Evolutionary conservation across 1,139 yeast genomes (phyloP), one percentile per base, ranked within the genome.

Genomic region (Geotrichum aggregatum): DNA sequence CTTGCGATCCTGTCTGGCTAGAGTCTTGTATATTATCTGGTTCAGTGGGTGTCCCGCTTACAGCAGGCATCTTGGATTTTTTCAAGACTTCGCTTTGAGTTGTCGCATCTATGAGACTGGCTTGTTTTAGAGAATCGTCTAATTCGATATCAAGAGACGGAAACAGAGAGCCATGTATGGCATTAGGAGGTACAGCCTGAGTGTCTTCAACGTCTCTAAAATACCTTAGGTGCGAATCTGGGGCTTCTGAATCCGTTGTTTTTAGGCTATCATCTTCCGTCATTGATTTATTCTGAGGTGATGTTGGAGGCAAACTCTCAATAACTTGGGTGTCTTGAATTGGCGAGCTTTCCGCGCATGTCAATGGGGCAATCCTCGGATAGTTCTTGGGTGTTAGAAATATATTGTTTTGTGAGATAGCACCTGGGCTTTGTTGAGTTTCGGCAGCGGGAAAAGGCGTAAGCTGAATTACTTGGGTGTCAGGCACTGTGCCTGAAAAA

Each of bases 121-220:
- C 6, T 13, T 7, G 44, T 40, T 22, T 14, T 21, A n/a, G 39
- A 16, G 47, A 31, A 13, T 39, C 14, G 13, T 21, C 30, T 13
- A 26, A 39, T n/a, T 21, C n/a, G 14, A 18, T 39, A 11, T 26
- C 47, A 8, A 33, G 24, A 7, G 30, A 28, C 13, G 36, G 47
- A 10, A 33, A 24, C 7, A 24, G 28, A 24, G 28, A 5, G 8
- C 28, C 28, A 8, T 24, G 10, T 30, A 43, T 16, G 38, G 30
- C 39, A 11, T 18, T 19, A 43, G 18, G 7, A 7, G 36, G 16
- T 2, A 28, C n/a, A 16, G 35, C 26, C 21, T 46, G 49, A 2
- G 49, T 46, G 8, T 39, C 49, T 21, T 46, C 49, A 2, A 24
- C 49, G n/a, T 46, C 41, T 19, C 42, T 38, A 31, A 46, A 46